Conservation (phyloP, 2,329 filamentous ascomycete species). For the Ascosphaera acerosa region DNA sequence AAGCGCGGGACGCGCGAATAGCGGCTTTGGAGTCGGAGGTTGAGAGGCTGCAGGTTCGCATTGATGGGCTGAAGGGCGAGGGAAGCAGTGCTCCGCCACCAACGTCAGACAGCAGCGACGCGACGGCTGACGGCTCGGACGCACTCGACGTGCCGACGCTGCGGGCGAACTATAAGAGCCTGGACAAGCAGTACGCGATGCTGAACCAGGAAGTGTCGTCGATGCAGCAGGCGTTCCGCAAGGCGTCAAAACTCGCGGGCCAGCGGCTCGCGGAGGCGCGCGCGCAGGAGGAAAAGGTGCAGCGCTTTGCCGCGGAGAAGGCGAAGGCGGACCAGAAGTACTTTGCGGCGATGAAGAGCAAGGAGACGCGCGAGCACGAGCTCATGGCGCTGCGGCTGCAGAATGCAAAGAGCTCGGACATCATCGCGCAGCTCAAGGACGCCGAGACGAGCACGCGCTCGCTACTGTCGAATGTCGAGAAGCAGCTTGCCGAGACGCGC, state of each 20-base stretch:
- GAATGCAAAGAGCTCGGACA: conserved; percentile 74
- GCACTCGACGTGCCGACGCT: conserved; percentile 43
- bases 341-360: conserved; percentile 83
- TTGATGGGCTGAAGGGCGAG: conserved; percentile 21
- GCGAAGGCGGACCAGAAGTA: conserved; percentile 95
- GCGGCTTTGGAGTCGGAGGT: conserved; percentile 59
- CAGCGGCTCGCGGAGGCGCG: conserved; percentile 65
- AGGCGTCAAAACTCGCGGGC: conserved; percentile 57
- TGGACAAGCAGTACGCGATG: conserved; percentile 57
- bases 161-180: conserved; percentile 42
- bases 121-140: conserved; percentile 23
- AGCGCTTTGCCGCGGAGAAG: conserved; percentile 60
- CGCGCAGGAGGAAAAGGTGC: conserved; percentile 51
- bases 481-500: conserved; percentile 63
- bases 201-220: conserved; percentile 72
- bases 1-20: conserved; percentile 59
- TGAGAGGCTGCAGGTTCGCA: conserved; percentile 36
- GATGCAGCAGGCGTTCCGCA: conserved; percentile 77
- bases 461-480: conserved; percentile 63
- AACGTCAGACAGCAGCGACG: conserved; percentile 14
- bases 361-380: conserved; percentile 61
- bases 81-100: too few relatives aligned
- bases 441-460: conserved; percentile 53
- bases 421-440: conserved; percentile 82
- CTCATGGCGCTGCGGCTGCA: conserved; percentile 55